phyloP scores from a whole-genome alignment of 441 rosid species.

The Populus trichocarpa region DNA sequence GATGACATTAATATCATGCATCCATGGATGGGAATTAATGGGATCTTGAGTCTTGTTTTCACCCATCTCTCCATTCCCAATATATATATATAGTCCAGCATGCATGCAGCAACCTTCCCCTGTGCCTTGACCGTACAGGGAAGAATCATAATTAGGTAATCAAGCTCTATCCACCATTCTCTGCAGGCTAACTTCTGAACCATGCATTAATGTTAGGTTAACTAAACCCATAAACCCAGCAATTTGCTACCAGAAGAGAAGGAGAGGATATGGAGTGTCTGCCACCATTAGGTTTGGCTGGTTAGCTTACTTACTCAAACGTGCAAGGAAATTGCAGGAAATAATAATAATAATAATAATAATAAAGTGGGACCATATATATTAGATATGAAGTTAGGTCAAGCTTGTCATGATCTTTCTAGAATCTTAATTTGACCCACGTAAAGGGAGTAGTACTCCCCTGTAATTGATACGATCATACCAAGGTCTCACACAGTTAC shows the following conservation, averaged over 20 bases:
- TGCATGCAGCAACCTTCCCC: neutral
- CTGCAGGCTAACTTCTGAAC: too few relatives aligned
- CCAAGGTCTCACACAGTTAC: too few relatives aligned
- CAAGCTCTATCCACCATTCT: neutral
- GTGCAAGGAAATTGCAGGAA: neutral
- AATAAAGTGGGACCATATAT: too few relatives aligned
- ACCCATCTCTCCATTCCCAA: constrained; percentile 9
- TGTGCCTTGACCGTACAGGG: neutral
- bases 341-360: too few relatives aligned
- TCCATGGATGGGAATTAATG: neutral
- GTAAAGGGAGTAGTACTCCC: neutral
- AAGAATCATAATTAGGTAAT: constrained; percentile 5
- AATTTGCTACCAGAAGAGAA: too few relatives aligned
- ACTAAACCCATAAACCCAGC: too few relatives aligned
- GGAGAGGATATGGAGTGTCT: neutral
- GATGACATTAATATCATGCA: neutral
- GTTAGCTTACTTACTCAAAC: too few relatives aligned
- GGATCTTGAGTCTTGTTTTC: neutral
- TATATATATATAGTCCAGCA: too few relatives aligned
- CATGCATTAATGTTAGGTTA: too few relatives aligned
- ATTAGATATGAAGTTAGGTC: neutral
- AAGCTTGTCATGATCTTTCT: neutral
- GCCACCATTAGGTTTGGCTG: neutral
- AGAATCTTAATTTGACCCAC: neutral
- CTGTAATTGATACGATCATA: too few relatives aligned